Evolutionary conservation across 2,329 filamentous ascomycete species (phyloP).

Genomic region (Trichoderma sp.): DNA sequence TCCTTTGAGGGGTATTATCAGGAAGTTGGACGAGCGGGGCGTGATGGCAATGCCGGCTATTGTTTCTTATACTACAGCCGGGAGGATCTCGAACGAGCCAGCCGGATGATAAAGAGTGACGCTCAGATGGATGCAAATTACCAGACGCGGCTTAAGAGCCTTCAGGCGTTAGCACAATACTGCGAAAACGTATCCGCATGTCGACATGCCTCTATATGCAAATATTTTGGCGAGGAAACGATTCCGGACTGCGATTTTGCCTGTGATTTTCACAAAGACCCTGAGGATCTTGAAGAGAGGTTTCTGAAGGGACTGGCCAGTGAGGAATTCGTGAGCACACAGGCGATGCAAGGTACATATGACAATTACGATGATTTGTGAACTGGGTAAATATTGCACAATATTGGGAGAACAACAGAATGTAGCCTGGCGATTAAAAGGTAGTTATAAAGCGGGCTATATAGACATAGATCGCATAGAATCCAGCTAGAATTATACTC

Average conservation of each 20-base stretch:
- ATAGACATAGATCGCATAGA: neutral
- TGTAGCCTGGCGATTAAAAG: neutral
- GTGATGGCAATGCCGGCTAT: conserved; percentile 83
- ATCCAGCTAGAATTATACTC: neutral
- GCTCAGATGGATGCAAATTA: conserved; percentile 52
- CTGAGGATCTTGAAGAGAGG: conserved; percentile 58
- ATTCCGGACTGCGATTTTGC: conserved; percentile 70
- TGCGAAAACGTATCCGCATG: conserved; percentile 78
- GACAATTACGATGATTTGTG: conserved; percentile 51
- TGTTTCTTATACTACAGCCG: conserved; percentile 92
- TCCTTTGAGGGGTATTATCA: conserved; percentile 97
- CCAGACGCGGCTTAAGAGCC: conserved; percentile 62
- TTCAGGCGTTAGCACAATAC: conserved; percentile 73
- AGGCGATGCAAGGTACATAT: conserved; percentile 62
- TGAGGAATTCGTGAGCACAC: conserved; percentile 67
- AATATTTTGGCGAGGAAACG: conserved; percentile 73
- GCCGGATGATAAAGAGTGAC: conserved; percentile 56
- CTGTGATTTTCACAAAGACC: conserved; percentile 78
- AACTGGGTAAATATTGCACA: neutral
- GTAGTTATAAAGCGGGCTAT: neutral
- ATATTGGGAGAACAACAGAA: neutral
- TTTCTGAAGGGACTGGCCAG: conserved; percentile 60
- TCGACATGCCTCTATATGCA: conserved; percentile 73
- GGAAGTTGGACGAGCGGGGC: conserved; percentile 87
- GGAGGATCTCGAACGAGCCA: conserved; percentile 79